Evolutionary conservation across 2,329 filamentous ascomycete genomes (phyloP), one percentile per base, ranked within the genome.

Genomic region (Penicillium concentricum): DNA sequence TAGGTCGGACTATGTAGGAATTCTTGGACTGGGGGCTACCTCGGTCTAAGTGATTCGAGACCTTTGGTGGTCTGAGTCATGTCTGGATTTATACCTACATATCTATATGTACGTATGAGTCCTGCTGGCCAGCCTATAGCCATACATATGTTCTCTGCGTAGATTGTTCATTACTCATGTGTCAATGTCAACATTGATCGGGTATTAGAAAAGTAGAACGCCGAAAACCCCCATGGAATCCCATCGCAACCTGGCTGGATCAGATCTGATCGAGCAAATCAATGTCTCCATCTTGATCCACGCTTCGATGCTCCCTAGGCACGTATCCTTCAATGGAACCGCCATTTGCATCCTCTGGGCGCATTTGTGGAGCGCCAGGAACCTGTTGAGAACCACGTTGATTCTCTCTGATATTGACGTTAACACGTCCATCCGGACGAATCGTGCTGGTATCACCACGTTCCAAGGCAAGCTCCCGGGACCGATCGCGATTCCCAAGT

Each of bases 231-330:
- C 52, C 48, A 39, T 41, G 5, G 47, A 60, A 42, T 62, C 48
- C 41, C 22, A 57, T 52, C 47, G 43, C 42, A 62, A 15, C 13
- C 32, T 56, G 76, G 59, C 39, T 38, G 37, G 54, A 72, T 69
- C 69, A 44, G 70, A 79, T 43, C 67, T 66, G 56, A 70, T 71
- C 50, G 63, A 76, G 41, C 75, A 77, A 18, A 69, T 77, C 66
- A 82, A 86, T 70, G 85, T 85, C 47, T 73, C 76, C 58, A 72
- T 75, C 51, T 71, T 73, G 54, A 20, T 68, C 64, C 37, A 48
- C 47, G 13, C 53, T 54, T 54, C 39, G 58, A 9, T 42, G 45
- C 8, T 66, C 62, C 16, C 69, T 67, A 9, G 75, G 75, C 26
- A 73, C 58, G 59, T 77, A 76, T 9, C 75, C 75, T 63, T 78